Percentiles rank a stretch among this genome's conserved stretches.
phyloP scores from a whole-genome alignment of 2,329 filamentous ascomycete genomes.

The Phaeosphaeria sp. region DNA sequence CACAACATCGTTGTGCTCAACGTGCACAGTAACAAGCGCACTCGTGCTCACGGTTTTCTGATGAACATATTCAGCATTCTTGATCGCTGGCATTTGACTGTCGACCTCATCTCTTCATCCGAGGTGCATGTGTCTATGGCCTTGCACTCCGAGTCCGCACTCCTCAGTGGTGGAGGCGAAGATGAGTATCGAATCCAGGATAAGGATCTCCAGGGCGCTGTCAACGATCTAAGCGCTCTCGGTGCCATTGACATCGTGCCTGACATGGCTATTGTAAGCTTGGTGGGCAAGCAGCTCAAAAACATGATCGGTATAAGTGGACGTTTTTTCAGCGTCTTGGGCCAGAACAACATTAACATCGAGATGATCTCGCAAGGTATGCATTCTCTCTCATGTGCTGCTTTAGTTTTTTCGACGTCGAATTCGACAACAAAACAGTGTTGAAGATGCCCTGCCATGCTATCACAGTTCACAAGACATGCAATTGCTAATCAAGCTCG shows the following conservation, averaged over 20 bases:
- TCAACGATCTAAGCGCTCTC: slow-evolving; percentile 76
- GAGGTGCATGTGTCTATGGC: slow-evolving; percentile 99
- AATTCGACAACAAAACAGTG: neutral
- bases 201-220: slow-evolving; percentile 57
- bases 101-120: slow-evolving; percentile 94
- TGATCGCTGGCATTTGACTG: slow-evolving; percentile 83
- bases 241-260: slow-evolving; percentile 90
- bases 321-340: slow-evolving; percentile 91
- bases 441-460: neutral
- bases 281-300: slow-evolving; percentile 96
- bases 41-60: slow-evolving; percentile 94
- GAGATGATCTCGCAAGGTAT: slow-evolving; percentile 99
- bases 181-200: slow-evolving; percentile 58
- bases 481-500: neutral
- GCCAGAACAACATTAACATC: slow-evolving; percentile 93
- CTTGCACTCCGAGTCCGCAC: slow-evolving; percentile 76
- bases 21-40: slow-evolving; percentile 96
- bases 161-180: slow-evolving; percentile 55
- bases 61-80: slow-evolving; percentile 92
- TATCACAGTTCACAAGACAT: neutral
- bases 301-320: slow-evolving; percentile 94
- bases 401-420: neutral
- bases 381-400: slow-evolving; percentile 19
- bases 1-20: slow-evolving; percentile 96
- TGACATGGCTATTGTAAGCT: slow-evolving; percentile 92